phyloP scores from a whole-genome alignment of 2,329 filamentous ascomycete species.

The Cordyceps cicadae region DNA sequence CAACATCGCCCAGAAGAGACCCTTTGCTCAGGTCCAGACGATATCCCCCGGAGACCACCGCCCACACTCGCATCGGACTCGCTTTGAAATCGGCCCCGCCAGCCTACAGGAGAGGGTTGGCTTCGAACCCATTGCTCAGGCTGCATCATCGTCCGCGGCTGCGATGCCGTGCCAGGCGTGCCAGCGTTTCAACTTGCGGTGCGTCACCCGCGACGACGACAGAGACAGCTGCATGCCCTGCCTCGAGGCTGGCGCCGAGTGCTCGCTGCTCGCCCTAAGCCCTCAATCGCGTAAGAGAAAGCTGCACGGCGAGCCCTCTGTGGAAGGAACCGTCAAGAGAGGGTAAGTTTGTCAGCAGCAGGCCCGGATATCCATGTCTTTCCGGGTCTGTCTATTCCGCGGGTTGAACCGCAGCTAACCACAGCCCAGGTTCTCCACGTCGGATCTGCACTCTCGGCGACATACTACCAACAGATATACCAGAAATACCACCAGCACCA shows the following conservation, averaged over 20 bases:
- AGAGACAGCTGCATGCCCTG: slow-evolving; percentile 52
- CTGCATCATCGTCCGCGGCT: slow-evolving; percentile 29
- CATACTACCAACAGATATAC: slow-evolving; percentile 26
- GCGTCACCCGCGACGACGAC: slow-evolving; percentile 67
- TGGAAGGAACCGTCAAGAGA: slow-evolving; percentile 57
- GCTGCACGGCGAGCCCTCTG: slow-evolving; percentile 54
- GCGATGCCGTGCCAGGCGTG: slow-evolving; percentile 62
- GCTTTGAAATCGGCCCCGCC: slow-evolving; percentile 39
- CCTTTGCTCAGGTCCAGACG: not conserved
- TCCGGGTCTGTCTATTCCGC: not conserved
- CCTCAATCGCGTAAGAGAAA: slow-evolving; percentile 75
- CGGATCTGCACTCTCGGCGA: slow-evolving; percentile 32
- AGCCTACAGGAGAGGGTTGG: slow-evolving; percentile 35
- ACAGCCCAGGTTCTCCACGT: slow-evolving; percentile 16
- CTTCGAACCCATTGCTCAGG: not conserved
- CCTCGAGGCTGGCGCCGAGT: slow-evolving; percentile 6
- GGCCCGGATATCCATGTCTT: not conserved
- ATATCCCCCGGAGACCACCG: not conserved
- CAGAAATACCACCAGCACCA: slow-evolving; percentile 44
- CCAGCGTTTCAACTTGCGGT: slow-evolving; percentile 63
- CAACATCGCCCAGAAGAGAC: not conserved
- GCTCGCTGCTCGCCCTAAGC: slow-evolving; percentile 30
- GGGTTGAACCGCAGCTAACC: not conserved
- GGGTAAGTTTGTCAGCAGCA: slow-evolving; percentile 46
- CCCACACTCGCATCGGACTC: not conserved